Evolutionary conservation across 495 filamentous ascomycete species (phyloP), one percentile per base, ranked within the genome.

Genomic region (Penicillium lividum): DNA sequence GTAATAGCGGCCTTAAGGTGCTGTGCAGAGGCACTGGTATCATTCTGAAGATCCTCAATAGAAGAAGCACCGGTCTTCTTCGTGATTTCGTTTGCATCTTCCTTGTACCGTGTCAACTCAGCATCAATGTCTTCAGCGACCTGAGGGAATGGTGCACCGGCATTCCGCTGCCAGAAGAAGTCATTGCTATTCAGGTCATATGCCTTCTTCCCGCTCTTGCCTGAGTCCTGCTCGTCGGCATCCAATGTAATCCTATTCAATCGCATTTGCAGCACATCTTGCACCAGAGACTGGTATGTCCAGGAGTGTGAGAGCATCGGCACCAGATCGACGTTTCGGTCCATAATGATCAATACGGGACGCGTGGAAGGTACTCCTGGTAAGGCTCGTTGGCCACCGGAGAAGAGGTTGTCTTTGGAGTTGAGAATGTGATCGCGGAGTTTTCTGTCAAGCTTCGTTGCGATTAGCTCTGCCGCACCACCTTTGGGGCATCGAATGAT

Each of bases 301-400:
- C 94, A 99, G 2, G 93, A 97, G 74, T 99, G 94, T 25, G 93
- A 97, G 1, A 98, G 81, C 95, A 98, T 98, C n/a, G 95, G 92
- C 57, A 96, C 91, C 36, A 98, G 72, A 73, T 99, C 94, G 25
- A 99, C 87, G 60, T 95, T 98, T 58, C 94, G 89, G 73, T 98
- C 94, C 45, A 97, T 86, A 51, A 97, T 86, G 56, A 97, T 82
- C 53, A 97, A 82, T 0, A 96, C 90, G 0, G 93, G 93, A 30
- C 92, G 79, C 22, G 90, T 87, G 3, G 84, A 83, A 2, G 88
- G 81, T 2, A 89, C 86, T 3, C 87, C 83, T 3, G 81, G 73
- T 16, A 80, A 69, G 44, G 80, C 67, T 53, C 72, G 67, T 50
- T 82, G 78, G 48, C 73, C 76, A 45, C 72, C 73, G 0, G 87